These are phyloP conservation scores for Pythium sukuiense DNA, from an alignment of 352 stramenopile species.

Conservation along the genomic window DNA sequence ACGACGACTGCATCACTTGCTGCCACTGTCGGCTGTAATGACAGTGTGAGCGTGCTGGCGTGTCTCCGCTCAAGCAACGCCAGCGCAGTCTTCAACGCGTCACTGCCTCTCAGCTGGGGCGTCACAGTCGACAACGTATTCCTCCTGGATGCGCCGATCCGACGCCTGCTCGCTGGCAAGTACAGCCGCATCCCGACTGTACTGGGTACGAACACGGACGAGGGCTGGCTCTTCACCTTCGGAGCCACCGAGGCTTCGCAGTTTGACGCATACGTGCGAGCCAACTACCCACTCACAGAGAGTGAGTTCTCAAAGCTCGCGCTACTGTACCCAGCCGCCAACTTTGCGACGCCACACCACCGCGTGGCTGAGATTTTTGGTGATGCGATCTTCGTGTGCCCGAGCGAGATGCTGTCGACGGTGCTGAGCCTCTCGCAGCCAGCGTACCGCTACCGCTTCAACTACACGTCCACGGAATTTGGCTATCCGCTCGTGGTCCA, in stretches of 20 bases:
- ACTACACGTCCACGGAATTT: slow-evolving; percentile 1
- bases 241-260: too few species aligned
- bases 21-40: background rate
- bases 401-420: slow-evolving; percentile 2
- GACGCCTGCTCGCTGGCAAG: background rate
- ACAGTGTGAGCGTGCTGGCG: background rate
- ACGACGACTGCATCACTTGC: background rate
- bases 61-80: slow-evolving; percentile 16
- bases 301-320: background rate
- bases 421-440: background rate
- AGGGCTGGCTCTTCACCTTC: slow-evolving; percentile 3
- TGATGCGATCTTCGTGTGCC: slow-evolving; percentile 6
- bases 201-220: slow-evolving; percentile 19
- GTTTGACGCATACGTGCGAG: slow-evolving; percentile 1
- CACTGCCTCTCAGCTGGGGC: background rate
- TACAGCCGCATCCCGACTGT: slow-evolving; percentile 12
- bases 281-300: background rate
- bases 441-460: slow-evolving; percentile 5
- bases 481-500: slow-evolving; percentile 3
- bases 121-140: slow-evolving; percentile 15
- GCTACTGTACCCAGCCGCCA: slow-evolving; percentile 9
- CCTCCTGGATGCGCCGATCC: slow-evolving; percentile 3
- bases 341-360: slow-evolving; percentile 8
- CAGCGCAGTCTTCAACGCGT: background rate
- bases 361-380: slow-evolving; percentile 5